phyloP scores from a whole-genome alignment of 345 rosid genomes.

The Camelina sativa region DNA sequence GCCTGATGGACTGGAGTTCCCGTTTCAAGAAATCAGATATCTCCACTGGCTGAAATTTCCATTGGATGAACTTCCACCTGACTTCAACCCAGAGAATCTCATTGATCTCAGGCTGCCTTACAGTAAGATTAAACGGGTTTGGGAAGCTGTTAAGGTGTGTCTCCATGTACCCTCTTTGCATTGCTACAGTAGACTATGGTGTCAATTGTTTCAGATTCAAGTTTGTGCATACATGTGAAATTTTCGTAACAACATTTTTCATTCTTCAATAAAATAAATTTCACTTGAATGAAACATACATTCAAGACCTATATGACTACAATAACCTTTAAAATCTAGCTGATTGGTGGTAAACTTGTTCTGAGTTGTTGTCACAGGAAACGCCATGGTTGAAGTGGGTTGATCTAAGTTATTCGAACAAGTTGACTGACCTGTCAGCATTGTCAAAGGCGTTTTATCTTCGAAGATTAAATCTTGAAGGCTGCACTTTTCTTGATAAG shows the following conservation, averaged over 20 bases:
- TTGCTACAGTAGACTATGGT: background rate
- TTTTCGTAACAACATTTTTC: background rate
- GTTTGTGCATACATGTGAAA: background rate
- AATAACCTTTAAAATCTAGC: background rate
- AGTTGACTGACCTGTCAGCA: constrained; percentile 16
- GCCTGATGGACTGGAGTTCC: background rate
- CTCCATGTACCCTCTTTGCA: background rate
- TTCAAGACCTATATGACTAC: background rate
- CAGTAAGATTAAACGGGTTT: background rate
- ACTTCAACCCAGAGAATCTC: constrained; percentile 18
- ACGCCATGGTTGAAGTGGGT: constrained; percentile 28
- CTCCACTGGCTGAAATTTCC: constrained; percentile 36
- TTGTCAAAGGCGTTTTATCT: constrained; percentile 24
- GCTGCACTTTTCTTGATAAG: constrained; percentile 14
- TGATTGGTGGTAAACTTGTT: background rate
- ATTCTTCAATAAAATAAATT: too few species aligned
- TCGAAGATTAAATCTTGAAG: constrained; percentile 13
- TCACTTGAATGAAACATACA: background rate
- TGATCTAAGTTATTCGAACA: constrained; percentile 3
- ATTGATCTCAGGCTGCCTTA: constrained; percentile 31
- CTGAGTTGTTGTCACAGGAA: constrained; percentile 16
- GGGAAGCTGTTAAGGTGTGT: background rate
- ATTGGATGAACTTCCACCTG: constrained; percentile 32
- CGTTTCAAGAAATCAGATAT: constrained; percentile 24
- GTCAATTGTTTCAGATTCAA: background rate